Percentiles rank a stretch among this genome's conserved stretches.
These are phyloP conservation scores for Talaromyces pinophilus DNA, from an alignment of 2,329 filamentous ascomycete genomes.

Conservation along the genomic window DNA sequence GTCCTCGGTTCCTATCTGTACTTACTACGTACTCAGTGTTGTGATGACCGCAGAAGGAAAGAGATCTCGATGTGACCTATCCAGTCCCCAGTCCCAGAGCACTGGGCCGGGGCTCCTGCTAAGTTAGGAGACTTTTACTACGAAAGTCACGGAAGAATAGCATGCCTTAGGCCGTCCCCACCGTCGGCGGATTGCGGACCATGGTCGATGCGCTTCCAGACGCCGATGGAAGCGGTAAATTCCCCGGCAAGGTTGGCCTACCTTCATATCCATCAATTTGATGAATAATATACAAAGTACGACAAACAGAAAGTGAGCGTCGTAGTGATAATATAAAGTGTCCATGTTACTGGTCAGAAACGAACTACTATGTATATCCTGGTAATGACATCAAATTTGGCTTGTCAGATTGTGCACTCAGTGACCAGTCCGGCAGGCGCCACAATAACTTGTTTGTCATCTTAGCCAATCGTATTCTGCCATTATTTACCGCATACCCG, in stretches of 20 bases:
- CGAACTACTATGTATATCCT: not conserved
- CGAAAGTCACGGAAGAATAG: not conserved
- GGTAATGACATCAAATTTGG: not conserved
- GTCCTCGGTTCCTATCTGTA: not conserved
- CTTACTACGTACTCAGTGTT: not conserved
- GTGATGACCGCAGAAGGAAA: not conserved
- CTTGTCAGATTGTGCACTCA: not conserved
- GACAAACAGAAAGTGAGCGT: not conserved
- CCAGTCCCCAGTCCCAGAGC: not conserved
- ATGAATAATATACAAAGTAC: not conserved
- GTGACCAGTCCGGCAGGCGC: not conserved
- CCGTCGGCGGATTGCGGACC: constrained; percentile 16
- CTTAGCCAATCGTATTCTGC: not conserved
- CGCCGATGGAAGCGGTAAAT: constrained; percentile 12
- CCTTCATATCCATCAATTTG: not conserved
- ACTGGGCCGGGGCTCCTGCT: constrained; percentile 8
- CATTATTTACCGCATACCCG: not conserved
- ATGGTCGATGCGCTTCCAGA: constrained; percentile 24
- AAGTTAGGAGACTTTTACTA: not conserved
- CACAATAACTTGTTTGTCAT: not conserved
- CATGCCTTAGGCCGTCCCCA: constrained; percentile 1
- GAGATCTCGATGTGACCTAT: constrained; percentile 3
- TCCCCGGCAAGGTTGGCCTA: not conserved
- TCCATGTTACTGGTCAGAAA: not conserved
- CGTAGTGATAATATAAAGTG: not conserved